These are phyloP conservation scores for Pelargonium cotyledonis DNA, from an alignment of 441 rosid species.

Conservation along the genomic window DNA sequence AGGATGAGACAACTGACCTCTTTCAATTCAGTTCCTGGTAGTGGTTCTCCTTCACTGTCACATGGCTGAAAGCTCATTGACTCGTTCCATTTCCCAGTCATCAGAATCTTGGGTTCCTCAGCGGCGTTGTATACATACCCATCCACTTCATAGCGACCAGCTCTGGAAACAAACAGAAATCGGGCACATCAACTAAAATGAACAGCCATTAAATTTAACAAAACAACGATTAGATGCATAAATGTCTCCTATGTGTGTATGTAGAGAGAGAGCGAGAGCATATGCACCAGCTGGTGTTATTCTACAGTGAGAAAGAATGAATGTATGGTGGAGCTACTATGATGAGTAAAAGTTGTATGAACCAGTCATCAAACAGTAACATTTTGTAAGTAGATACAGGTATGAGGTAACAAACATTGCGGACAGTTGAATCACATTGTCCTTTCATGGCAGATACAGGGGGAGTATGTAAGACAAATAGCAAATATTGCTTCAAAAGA, in stretches of 20 bases:
- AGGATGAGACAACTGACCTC: too few species aligned
- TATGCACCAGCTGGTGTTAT: neutral
- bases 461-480: neutral
- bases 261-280: neutral
- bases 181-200: neutral
- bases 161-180: slow-evolving; percentile 36
- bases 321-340: neutral
- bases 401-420: neutral
- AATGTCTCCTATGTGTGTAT: neutral
- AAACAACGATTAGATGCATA: neutral
- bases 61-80: slow-evolving; percentile 89
- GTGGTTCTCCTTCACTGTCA: slow-evolving; percentile 93
- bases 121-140: slow-evolving; percentile 85
- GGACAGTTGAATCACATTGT: neutral
- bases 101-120: slow-evolving; percentile 91
- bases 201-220: too few species aligned
- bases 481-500: neutral
- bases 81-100: slow-evolving; percentile 97
- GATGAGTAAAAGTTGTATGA: neutral
- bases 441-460: neutral
- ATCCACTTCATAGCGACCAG: slow-evolving; percentile 98
- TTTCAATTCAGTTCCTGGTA: slow-evolving; percentile 72
- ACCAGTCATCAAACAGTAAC: neutral
- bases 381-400: neutral
- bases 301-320: neutral